These are phyloP conservation scores for Calonectria ilicicola DNA, from an alignment of 2,329 filamentous ascomycete species.

Conservation along the genomic window DNA sequence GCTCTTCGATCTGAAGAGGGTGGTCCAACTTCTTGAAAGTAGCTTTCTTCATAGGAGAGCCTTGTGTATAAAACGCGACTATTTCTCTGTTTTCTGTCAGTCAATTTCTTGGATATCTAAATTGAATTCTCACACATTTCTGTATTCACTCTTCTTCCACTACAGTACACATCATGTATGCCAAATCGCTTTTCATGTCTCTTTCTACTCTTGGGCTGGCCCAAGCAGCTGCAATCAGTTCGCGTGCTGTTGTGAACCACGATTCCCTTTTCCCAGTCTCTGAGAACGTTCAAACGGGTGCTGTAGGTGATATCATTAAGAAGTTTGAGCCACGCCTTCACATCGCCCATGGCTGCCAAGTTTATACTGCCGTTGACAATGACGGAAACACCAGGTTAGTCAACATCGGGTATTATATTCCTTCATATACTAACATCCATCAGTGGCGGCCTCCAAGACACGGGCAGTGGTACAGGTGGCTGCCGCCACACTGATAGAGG, in stretches of 20 bases:
- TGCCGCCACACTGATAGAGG: conserved; percentile 46
- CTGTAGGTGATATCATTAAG: conserved; percentile 39
- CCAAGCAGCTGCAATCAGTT: not conserved
- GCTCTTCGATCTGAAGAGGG: not conserved
- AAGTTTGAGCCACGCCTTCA: conserved; percentile 47
- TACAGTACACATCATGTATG: not conserved
- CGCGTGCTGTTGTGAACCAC: conserved; percentile 39
- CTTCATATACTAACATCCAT: not conserved
- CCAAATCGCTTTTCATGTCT: not conserved
- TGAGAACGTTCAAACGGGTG: conserved; percentile 40
- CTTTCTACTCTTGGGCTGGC: not conserved
- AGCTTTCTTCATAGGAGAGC: too few species aligned
- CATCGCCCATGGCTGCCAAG: conserved; percentile 71
- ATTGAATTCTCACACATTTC: not conserved
- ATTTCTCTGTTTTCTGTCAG: not conserved
- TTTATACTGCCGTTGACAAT: conserved; percentile 70
- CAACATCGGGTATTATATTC: too few species aligned
- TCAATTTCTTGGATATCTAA: not conserved
- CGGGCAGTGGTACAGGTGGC: conserved; percentile 44
- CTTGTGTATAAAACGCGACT: not conserved
- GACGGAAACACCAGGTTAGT: conserved; percentile 66
- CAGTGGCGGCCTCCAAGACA: conserved; percentile 50
- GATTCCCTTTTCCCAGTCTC: conserved; percentile 41
- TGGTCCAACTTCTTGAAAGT: too few species aligned
- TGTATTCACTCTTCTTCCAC: not conserved